Conservation (phyloP, 2,329 filamentous ascomycete genomes). For the Pseudogymnoascus sp. region DNA sequence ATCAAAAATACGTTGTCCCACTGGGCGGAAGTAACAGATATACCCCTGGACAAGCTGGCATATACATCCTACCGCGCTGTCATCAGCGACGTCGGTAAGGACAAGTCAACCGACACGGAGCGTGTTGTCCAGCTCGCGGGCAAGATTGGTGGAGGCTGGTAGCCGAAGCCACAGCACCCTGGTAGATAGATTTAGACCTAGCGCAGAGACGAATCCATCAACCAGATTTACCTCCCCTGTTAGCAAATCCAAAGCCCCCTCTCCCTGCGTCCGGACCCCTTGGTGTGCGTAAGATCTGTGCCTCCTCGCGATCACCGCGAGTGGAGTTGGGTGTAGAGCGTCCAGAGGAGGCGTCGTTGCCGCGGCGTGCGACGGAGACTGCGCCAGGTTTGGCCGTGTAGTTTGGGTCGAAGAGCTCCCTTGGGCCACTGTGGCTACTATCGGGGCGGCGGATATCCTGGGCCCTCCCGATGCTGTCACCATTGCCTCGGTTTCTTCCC, state of each 20-base stretch:
- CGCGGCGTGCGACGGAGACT: conserved; percentile 39
- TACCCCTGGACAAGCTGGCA: conserved; percentile 63
- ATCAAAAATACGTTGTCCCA: conserved; percentile 63
- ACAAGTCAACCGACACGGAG: conserved; percentile 60
- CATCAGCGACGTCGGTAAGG: conserved; percentile 88
- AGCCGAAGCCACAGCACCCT: conserved; percentile 20
- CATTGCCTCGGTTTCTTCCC: conserved; percentile 37
- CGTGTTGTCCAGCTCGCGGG: conserved; percentile 81
- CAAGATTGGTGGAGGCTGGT: conserved; percentile 93
- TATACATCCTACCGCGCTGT: conserved; percentile 89
- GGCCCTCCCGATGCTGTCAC: conserved; percentile 32
- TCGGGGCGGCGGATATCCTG: conserved; percentile 27
- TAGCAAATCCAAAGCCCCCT: conserved; percentile 69
- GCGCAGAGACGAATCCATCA: conserved; percentile 32
- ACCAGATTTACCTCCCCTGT: conserved; percentile 49
- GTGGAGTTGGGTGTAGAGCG: conserved; percentile 35
- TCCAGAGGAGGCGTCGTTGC: conserved; percentile 34
- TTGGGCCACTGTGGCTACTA: conserved; percentile 31
- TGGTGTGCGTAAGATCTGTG: conserved; percentile 65
- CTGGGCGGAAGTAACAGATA: conserved; percentile 67
- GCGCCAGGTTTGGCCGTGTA: conserved; percentile 56
- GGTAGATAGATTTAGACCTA: conserved; percentile 16
- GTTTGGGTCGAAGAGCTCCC: conserved; percentile 71
- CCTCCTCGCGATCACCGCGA: conserved; percentile 40
- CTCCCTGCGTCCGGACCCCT: conserved; percentile 69